Conservation (phyloP, 2,329 filamentous ascomycete genomes). For the Cladosporium sp. region DNA sequence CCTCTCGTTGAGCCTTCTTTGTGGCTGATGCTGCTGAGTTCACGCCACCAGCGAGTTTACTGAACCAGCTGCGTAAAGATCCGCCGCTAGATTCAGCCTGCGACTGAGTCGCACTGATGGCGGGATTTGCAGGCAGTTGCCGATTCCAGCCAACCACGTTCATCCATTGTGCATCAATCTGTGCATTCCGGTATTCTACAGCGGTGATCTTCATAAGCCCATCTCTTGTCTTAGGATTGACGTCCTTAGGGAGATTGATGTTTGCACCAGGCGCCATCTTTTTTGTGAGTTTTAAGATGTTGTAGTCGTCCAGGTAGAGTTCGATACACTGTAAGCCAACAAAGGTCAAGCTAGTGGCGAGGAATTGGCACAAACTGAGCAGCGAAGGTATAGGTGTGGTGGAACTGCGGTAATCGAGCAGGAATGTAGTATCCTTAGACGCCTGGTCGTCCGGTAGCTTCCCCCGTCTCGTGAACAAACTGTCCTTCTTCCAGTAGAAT, state of each 20-base stretch:
- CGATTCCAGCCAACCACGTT: constrained; percentile 79
- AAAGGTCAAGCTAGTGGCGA: constrained; percentile 93
- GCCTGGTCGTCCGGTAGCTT: constrained; percentile 59
- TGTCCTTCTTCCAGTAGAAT: constrained; percentile 99
- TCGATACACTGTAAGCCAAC: constrained; percentile 83
- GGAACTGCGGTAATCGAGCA: constrained; percentile 85
- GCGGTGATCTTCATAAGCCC: constrained; percentile 77
- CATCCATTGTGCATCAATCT: constrained; percentile 89
- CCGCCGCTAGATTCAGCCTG: constrained; percentile 19
- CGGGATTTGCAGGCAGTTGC: constrained; percentile 27
- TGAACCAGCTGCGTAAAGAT: constrained; percentile 68
- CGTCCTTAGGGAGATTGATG: constrained; percentile 67
- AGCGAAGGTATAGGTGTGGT: constrained; percentile 82
- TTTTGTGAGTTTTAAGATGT: constrained; percentile 71
- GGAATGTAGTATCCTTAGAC: constrained; percentile 69
- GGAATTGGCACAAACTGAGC: constrained; percentile 80
- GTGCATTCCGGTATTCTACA: constrained; percentile 80
- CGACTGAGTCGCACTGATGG: constrained; percentile 43
- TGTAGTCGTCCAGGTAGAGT: constrained; percentile 83
- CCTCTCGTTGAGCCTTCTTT: constrained; percentile 55
- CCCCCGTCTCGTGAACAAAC: constrained; percentile 83
- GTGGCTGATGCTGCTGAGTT: constrained; percentile 48
- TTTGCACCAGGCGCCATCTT: constrained; percentile 72
- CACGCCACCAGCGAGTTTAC: constrained; percentile 46
- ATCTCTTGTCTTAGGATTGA: constrained; percentile 77